Conservation (phyloP, 2,329 filamentous ascomycete genomes). For the Penicillium sp. region DNA sequence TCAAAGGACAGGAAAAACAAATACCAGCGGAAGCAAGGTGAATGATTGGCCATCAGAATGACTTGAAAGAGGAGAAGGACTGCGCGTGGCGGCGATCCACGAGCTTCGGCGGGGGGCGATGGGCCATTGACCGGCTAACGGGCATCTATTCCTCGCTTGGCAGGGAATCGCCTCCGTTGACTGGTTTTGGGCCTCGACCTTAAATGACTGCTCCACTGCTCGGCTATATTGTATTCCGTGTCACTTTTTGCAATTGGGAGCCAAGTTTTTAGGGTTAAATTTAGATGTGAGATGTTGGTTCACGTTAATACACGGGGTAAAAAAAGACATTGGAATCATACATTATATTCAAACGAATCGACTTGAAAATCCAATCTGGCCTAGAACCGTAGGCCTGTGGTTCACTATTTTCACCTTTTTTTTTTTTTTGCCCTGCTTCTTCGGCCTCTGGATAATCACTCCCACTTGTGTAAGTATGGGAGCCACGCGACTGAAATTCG, state of each 20-base stretch:
- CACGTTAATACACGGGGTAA: neutral
- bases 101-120: neutral
- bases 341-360: neutral
- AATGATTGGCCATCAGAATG: slow-evolving; percentile 2
- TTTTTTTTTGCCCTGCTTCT: neutral
- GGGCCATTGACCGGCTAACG: neutral
- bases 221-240: slow-evolving; percentile 1
- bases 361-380: neutral
- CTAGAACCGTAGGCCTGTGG: neutral
- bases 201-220: slow-evolving; percentile 4
- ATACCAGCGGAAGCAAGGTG: slow-evolving; percentile 6
- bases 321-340: neutral
- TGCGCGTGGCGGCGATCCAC: slow-evolving; percentile 23
- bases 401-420: neutral
- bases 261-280: neutral
- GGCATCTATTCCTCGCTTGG: slow-evolving; percentile 9
- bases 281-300: neutral
- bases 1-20: slow-evolving; percentile 24
- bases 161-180: neutral
- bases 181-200: slow-evolving; percentile 1
- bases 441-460: neutral
- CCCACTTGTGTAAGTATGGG: neutral
- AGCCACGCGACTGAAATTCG: slow-evolving; percentile 4
- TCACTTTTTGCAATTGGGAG: neutral
- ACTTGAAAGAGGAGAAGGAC: neutral